Evolutionary conservation across 23 red algal genomes (phyloP).

Genomic region (Gracilaria caudata): DNA sequence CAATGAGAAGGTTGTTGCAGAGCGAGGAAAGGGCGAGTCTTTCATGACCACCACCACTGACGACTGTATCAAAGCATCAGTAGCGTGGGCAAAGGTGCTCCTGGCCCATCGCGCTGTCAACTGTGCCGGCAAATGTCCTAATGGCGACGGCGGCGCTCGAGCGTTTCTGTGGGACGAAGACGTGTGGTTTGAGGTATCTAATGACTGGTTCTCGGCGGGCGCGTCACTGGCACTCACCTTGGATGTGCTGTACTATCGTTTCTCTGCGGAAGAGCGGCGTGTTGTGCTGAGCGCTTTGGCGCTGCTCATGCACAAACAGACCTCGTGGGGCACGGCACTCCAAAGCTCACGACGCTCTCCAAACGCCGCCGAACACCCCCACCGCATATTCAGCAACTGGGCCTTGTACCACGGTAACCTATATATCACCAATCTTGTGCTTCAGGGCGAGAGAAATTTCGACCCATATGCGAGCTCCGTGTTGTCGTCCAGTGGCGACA

Average conservation of each 20-base stretch:
- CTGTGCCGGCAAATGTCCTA: conserved; percentile 36
- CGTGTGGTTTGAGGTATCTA: conserved; percentile 13
- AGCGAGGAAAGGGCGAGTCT: neutral
- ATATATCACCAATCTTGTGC: conserved; percentile 39
- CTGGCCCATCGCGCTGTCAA: conserved; percentile 50
- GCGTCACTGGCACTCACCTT: conserved; percentile 21
- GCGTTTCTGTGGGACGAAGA: conserved; percentile 29
- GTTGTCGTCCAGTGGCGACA: conserved; percentile 16
- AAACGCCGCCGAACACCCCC: conserved; percentile 31
- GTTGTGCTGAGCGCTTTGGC: conserved; percentile 33
- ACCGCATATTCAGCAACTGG: conserved; percentile 71
- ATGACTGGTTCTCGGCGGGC: conserved; percentile 44
- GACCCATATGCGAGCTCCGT: conserved; percentile 31
- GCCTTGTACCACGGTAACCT: conserved; percentile 57
- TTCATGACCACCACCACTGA: neutral
- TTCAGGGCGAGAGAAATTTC: conserved; percentile 35
- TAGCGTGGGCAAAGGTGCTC: conserved; percentile 41
- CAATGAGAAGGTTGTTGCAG: conserved; percentile 4
- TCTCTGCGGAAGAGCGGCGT: neutral
- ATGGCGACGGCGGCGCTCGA: neutral
- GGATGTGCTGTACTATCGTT: conserved; percentile 41
- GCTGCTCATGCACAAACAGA: conserved; percentile 39
- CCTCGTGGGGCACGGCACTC: conserved; percentile 39
- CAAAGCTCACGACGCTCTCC: conserved; percentile 19
- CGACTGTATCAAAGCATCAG: conserved; percentile 38